Conservation (phyloP, 2,329 filamentous ascomycete genomes). For the Coniosporium uncinatum region DNA sequence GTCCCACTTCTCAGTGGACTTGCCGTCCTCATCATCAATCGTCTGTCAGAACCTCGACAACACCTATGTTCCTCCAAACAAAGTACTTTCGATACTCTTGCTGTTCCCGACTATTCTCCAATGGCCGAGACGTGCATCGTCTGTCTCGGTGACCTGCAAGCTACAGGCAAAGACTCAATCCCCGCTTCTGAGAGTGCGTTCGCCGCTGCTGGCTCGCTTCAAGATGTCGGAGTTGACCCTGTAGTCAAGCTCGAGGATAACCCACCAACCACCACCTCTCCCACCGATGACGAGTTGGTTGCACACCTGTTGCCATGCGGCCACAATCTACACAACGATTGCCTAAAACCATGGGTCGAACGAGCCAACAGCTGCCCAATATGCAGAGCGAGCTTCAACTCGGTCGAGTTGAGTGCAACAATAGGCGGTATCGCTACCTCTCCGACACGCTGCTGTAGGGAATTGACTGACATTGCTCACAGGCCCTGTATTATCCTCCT, state of each 20-base stretch:
- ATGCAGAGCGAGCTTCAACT: conserved; percentile 87
- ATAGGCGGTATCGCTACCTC: conserved; percentile 62
- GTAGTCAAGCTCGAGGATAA: conserved; percentile 16
- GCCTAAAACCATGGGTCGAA: conserved; percentile 90
- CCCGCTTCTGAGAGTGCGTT: not conserved
- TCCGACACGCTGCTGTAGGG: not conserved
- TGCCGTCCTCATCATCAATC: too few relatives aligned
- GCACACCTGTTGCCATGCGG: conserved; percentile 71
- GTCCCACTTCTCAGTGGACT: too few relatives aligned
- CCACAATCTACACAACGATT: conserved; percentile 89
- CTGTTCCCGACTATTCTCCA: conserved; percentile 3
- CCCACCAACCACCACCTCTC: conserved; percentile 16
- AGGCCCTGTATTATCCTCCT: conserved; percentile 53
- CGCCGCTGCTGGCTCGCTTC: not conserved
- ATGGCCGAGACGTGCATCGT: conserved; percentile 69
- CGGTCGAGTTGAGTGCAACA: conserved; percentile 77
- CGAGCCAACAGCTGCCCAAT: conserved; percentile 98
- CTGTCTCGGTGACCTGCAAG: conserved; percentile 59
- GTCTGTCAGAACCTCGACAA: not conserved
- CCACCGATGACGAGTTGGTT: conserved; percentile 42
- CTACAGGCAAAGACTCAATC: not conserved
- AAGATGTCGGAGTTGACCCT: conserved; percentile 11
- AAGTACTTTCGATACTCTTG: not conserved
- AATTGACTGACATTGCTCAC: not conserved
- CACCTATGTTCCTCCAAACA: not conserved